A percentile compares a stretch with the other conserved stretches of the same genome.
Conservation (phyloP, 2,329 filamentous ascomycete genomes). For the Tolypocladium endophyticum region DNA sequence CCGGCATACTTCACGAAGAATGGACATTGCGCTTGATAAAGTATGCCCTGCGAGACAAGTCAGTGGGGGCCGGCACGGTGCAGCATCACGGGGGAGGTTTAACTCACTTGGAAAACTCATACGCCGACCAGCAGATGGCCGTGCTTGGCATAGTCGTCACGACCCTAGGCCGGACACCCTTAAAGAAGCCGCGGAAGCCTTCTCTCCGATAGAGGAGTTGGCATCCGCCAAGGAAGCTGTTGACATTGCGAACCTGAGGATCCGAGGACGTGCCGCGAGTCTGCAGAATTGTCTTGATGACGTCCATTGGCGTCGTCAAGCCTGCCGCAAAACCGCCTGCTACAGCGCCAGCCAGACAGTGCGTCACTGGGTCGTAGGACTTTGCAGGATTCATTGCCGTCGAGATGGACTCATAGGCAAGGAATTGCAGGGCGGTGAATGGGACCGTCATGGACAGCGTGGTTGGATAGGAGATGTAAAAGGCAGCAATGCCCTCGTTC, state of each 20-base stretch:
- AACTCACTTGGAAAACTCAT: constrained; percentile 57
- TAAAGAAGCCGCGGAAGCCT: constrained; percentile 81
- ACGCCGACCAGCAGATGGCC: constrained; percentile 93
- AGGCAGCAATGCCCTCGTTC: constrained; percentile 78
- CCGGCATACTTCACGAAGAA: constrained; percentile 14
- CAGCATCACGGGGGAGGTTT: not conserved
- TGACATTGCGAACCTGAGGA: constrained; percentile 73
- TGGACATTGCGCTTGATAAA: constrained; percentile 45
- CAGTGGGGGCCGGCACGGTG: not conserved
- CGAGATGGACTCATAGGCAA: constrained; percentile 93
- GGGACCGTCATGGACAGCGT: constrained; percentile 98
- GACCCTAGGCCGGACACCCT: constrained; percentile 80
- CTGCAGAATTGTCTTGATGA: constrained; percentile 95
- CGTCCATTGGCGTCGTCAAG: constrained; percentile 90
- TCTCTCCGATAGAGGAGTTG: constrained; percentile 74
- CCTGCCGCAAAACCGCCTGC: constrained; percentile 90
- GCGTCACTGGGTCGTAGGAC: constrained; percentile 83
- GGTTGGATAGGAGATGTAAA: constrained; percentile 97
- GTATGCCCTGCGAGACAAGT: constrained; percentile 35
- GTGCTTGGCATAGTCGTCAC: constrained; percentile 98
- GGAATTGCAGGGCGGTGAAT: constrained; percentile 93
- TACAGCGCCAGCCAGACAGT: constrained; percentile 84
- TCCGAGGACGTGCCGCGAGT: constrained; percentile 79
- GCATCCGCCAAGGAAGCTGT: constrained; percentile 69
- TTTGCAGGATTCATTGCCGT: constrained; percentile 83